Conservation (phyloP, 306 rosid species). For the Prunus padus region DNA sequence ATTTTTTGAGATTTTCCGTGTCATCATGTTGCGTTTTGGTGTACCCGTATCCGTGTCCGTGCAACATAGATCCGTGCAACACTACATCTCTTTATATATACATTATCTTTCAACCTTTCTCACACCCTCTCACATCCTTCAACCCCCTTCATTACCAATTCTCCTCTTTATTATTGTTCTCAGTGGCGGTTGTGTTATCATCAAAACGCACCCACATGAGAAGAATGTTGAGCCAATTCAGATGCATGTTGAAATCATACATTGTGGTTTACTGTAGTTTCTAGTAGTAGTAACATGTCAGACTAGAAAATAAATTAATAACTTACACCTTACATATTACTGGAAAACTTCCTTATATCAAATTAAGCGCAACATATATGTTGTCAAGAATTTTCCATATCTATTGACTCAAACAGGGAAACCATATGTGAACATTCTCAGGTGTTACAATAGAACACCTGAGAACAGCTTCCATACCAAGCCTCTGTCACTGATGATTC, state of each 20-base stretch:
- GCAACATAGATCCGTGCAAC: no score
- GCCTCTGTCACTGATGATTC: slow-evolving; percentile 21
- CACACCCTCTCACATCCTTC: background rate
- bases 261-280: no score
- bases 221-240: background rate
- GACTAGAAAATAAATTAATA: background rate
- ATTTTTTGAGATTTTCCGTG: no score
- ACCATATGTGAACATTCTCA: slow-evolving; percentile 16
- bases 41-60: no score
- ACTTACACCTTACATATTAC: background rate
- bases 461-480: slow-evolving; percentile 15
- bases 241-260: background rate
- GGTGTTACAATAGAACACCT: slow-evolving; percentile 26
- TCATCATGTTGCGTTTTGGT: no score
- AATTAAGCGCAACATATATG: background rate
- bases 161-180: no score
- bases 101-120: background rate
- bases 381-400: slow-evolving; percentile 1
- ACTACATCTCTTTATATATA: background rate
- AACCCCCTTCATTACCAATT: background rate
- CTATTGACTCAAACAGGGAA: background rate
- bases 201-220: background rate
- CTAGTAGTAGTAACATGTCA: background rate
- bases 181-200: background rate
- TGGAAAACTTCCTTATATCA: background rate